These are phyloP conservation scores for Mycena rebaudengoi DNA, from an alignment of 768 basidiomycete species.

Conservation along the genomic window DNA sequence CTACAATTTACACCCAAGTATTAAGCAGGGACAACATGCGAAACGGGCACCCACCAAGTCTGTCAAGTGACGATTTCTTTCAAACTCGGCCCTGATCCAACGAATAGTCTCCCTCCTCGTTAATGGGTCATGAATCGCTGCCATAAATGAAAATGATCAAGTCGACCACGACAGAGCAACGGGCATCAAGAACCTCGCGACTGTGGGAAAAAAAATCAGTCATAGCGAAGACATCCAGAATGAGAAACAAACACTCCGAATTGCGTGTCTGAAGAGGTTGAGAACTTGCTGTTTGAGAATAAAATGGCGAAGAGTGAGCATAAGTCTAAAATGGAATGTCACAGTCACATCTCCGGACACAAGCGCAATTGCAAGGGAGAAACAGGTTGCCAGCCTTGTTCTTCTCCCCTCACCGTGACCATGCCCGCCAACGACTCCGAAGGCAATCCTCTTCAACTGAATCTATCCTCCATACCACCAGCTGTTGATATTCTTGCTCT, in stretches of 20 bases:
- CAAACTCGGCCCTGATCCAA: constrained; percentile 81
- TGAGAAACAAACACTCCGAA: constrained; percentile 64
- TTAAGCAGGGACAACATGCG: not conserved
- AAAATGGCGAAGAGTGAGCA: constrained; percentile 75
- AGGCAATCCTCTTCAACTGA: constrained; percentile 25
- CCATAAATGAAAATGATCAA: constrained; percentile 2
- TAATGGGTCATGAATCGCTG: constrained; percentile 69
- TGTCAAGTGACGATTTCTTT: constrained; percentile 63
- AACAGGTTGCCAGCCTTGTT: too few relatives aligned
- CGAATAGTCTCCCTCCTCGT: constrained; percentile 71
- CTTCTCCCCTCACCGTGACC: constrained; percentile 5
- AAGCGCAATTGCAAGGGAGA: constrained; percentile 18
- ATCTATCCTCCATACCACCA: constrained; percentile 5
- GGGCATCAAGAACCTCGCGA: constrained; percentile 19
- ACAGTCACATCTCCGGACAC: not conserved
- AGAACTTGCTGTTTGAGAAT: constrained; percentile 71
- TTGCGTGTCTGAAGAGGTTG: constrained; percentile 69
- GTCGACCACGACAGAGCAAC: not conserved
- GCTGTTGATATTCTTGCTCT: constrained; percentile 29
- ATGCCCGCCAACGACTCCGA: constrained; percentile 30
- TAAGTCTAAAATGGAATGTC: constrained; percentile 21
- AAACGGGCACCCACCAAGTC: constrained; percentile 56
- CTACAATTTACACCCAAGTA: constrained; percentile 44
- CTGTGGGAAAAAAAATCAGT: constrained; percentile 9
- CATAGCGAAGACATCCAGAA: constrained; percentile 46